Evolutionary conservation across 257 asterid genomes (phyloP), one percentile per base, ranked within the genome.

Genomic region (Solanum neorickii): DNA sequence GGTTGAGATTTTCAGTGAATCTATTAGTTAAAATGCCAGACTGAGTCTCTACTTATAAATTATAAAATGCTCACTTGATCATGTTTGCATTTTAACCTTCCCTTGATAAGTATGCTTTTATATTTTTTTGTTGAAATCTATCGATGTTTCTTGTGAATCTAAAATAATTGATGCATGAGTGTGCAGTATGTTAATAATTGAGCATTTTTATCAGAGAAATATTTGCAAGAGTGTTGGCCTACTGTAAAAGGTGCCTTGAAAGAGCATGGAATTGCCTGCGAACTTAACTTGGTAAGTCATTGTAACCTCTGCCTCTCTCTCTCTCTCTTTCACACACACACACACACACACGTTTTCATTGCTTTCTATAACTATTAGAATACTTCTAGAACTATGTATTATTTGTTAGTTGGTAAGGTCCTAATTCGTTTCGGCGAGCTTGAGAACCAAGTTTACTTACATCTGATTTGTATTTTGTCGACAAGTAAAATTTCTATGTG

Each of bases 171-270:
- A 69, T 14, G n/a, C 60, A 42, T 41, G 14, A 44, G 62, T 44
- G 62, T 27, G n/a, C 11, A 7, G 13, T 72, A 21, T 86, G 73
- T 44, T 10, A 7, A 46, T 35, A 29, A 25, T 35, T 74, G 82
- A 44, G 62, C 73, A 69, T 18, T 46, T 59, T 10, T 77, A 52
- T 90, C 90, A 95, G 99, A 95, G 76, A 96, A 94, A 87, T 96
- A 96, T 90, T 91, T 96, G 92, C 98, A 94, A 88, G 98, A 96
- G 65, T 93, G 98, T 87, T 96, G 98, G 98, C 97, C 96, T 23
- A 84, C 86, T 14, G 98, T 96, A 18, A 94, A 91, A 91, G 93
- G 96, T 44, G 95, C 98, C 42, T 87, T 94, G 84, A 95, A 95
- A 86, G 99, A 94, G 91, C 69, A 92, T 82, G 97, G 96, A 47